phyloP scores from a whole-genome alignment of 2,329 filamentous ascomycete species.

The Colletotrichum paranaense region DNA sequence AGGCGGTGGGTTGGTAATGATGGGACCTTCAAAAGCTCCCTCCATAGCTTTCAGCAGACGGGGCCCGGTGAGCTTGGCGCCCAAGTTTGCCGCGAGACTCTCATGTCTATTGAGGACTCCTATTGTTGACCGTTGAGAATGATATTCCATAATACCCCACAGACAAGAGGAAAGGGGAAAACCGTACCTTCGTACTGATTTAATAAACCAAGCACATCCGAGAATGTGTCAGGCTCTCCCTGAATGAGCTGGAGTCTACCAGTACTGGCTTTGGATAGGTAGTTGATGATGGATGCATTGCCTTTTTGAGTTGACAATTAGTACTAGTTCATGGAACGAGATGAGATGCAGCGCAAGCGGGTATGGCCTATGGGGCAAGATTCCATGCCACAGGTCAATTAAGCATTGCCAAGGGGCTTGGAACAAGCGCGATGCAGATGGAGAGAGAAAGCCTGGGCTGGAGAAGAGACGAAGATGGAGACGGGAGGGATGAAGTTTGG shows the following conservation, averaged over 20 bases:
- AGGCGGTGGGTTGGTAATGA: slow-evolving; percentile 64
- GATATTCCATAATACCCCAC: background rate
- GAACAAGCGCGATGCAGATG: slow-evolving; percentile 9
- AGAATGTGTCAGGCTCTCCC: slow-evolving; percentile 74
- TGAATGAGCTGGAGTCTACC: slow-evolving; percentile 63
- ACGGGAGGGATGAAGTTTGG: background rate
- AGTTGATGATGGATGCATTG: slow-evolving; percentile 60
- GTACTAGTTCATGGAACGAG: slow-evolving; percentile 36
- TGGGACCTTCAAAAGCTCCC: slow-evolving; percentile 84
- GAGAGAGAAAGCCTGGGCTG: background rate
- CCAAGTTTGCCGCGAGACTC: slow-evolving; percentile 86
- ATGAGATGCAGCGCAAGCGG: slow-evolving; percentile 17
- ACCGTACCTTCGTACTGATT: slow-evolving; percentile 77
- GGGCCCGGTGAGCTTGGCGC: slow-evolving; percentile 83
- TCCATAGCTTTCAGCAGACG: slow-evolving; percentile 89
- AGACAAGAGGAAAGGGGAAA: slow-evolving; percentile 1
- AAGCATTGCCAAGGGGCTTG: slow-evolving; percentile 10
- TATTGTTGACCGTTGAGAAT: slow-evolving; percentile 38
- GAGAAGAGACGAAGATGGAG: background rate
- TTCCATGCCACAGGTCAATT: background rate
- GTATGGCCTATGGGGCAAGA: background rate
- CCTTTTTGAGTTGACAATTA: slow-evolving; percentile 32
- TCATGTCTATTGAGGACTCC: slow-evolving; percentile 87
- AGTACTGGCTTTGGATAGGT: slow-evolving; percentile 57
- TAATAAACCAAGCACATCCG: slow-evolving; percentile 78